Percentiles rank a stretch among this genome's conserved stretches.
Evolutionary conservation across 73 alveolate genomes (phyloP).

Genomic region (Halteria grandinella): DNA sequence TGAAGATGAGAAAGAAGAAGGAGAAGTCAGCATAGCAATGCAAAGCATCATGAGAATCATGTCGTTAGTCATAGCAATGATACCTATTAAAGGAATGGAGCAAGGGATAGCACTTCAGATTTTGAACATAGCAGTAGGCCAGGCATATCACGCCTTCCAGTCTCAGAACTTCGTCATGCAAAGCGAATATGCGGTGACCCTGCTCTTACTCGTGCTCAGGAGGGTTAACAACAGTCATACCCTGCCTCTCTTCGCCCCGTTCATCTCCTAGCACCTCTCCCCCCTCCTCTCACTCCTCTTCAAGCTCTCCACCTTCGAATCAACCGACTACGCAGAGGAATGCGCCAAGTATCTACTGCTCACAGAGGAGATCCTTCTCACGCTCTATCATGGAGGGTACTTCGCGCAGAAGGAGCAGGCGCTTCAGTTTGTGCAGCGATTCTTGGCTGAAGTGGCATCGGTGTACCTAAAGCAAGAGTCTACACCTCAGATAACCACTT

Average conservation of each 20-base stretch:
- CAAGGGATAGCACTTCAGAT: not conserved
- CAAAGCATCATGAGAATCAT: slow-evolving; percentile 27
- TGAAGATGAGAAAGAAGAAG: slow-evolving; percentile 40
- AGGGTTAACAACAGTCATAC: slow-evolving; percentile 11
- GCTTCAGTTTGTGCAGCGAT: no score
- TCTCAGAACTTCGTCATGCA: slow-evolving; percentile 20
- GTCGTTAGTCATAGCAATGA: slow-evolving; percentile 9
- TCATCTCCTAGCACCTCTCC: no score
- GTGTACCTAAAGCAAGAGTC: slow-evolving; percentile 1
- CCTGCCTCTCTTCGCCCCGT: no score
- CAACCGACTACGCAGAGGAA: slow-evolving; percentile 42
- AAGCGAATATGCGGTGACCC: slow-evolving; percentile 14
- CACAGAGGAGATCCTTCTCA: slow-evolving; percentile 9
- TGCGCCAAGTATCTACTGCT: slow-evolving; percentile 11
- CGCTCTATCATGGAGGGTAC: not conserved
- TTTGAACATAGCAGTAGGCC: not conserved
- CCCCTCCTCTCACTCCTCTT: not conserved
- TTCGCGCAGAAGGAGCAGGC: no score
- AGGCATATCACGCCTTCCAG: not conserved
- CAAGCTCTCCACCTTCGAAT: no score
- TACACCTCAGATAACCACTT: not conserved
- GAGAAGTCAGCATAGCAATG: slow-evolving; percentile 20
- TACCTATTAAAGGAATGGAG: slow-evolving; percentile 24
- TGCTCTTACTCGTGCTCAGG: slow-evolving; percentile 6
- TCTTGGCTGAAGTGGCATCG: slow-evolving; percentile 25